Evolutionary conservation across 192 early-diverging fungal genomes (phyloP).

Genomic region (Gaertneriomyces semiglobifer): DNA sequence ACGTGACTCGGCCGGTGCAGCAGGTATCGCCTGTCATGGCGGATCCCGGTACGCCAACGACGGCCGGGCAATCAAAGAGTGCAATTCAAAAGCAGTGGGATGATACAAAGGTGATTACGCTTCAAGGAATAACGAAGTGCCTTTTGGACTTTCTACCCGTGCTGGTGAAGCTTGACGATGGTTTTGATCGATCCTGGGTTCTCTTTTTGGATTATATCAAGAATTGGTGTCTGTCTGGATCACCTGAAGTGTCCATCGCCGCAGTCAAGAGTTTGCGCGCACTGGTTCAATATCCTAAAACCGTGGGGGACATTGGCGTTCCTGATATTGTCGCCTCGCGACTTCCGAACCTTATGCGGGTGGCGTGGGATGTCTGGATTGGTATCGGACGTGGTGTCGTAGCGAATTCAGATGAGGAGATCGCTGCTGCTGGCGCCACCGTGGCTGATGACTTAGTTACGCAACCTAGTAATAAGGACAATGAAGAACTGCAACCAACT

Average conservation of each 20-base stretch:
- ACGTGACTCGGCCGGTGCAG: slow-evolving; percentile 1
- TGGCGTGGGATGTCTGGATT: slow-evolving; percentile 68
- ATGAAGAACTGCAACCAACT: background rate
- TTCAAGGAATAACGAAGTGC: slow-evolving; percentile 66
- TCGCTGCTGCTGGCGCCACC: slow-evolving; percentile 1
- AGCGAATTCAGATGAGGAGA: slow-evolving; percentile 33
- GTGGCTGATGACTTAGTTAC: slow-evolving; percentile 3
- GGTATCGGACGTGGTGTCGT: slow-evolving; percentile 67
- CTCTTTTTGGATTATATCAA: slow-evolving; percentile 72
- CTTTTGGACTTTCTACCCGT: slow-evolving; percentile 64
- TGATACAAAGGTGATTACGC: slow-evolving; percentile 76
- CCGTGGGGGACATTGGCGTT: slow-evolving; percentile 14
- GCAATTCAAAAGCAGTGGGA: slow-evolving; percentile 81
- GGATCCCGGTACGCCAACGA: background rate
- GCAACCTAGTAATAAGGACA: background rate
- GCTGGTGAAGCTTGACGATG: slow-evolving; percentile 54
- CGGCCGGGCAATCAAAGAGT: slow-evolving; percentile 55
- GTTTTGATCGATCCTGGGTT: slow-evolving; percentile 66
- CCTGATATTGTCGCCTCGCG: slow-evolving; percentile 24
- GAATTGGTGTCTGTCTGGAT: slow-evolving; percentile 59
- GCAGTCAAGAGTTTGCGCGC: slow-evolving; percentile 66
- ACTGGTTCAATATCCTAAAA: slow-evolving; percentile 51
- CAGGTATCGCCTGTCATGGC: background rate
- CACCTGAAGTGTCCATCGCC: slow-evolving; percentile 74
- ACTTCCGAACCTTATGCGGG: slow-evolving; percentile 54